Conservation (phyloP, 257 asterid genomes). For the Capsicum rhomboideum region DNA sequence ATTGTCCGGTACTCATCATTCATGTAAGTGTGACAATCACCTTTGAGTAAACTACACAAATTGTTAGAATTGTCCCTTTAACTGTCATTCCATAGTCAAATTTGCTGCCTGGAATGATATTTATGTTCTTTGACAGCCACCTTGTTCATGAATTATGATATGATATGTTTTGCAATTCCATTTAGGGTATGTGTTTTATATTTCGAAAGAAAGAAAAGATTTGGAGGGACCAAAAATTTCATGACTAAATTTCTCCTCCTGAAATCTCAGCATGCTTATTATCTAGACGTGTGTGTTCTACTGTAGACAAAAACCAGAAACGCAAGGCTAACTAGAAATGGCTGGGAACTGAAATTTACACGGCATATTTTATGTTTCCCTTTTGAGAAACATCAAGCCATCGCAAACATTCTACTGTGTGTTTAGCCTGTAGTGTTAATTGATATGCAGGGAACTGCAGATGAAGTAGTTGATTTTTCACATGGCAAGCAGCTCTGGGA, state of each 20-base stretch:
- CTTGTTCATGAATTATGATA: neutral
- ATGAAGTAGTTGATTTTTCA: slow-evolving; percentile 81
- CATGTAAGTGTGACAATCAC: slow-evolving; percentile 52
- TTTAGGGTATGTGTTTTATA: neutral
- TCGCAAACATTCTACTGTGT: neutral
- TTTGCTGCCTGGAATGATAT: neutral
- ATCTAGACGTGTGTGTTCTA: neutral
- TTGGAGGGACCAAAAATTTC: neutral
- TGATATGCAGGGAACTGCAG: slow-evolving; percentile 67
- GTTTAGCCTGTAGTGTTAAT: neutral
- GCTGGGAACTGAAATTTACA: neutral
- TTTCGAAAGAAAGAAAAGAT: neutral
- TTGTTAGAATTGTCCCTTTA: neutral
- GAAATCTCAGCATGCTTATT: neutral
- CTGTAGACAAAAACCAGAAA: neutral
- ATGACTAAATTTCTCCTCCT: neutral
- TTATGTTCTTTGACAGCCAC: neutral
- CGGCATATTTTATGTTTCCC: neutral
- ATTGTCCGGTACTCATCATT: slow-evolving; percentile 50
- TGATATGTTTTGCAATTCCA: neutral
- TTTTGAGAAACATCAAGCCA: neutral
- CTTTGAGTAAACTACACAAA: neutral
- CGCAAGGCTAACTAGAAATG: neutral
- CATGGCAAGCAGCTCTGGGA: slow-evolving; percentile 91
- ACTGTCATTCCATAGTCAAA: neutral